Base-by-base conservation (phyloP, 139 green algal genomes). In the Nannochloris sp. region DNA sequence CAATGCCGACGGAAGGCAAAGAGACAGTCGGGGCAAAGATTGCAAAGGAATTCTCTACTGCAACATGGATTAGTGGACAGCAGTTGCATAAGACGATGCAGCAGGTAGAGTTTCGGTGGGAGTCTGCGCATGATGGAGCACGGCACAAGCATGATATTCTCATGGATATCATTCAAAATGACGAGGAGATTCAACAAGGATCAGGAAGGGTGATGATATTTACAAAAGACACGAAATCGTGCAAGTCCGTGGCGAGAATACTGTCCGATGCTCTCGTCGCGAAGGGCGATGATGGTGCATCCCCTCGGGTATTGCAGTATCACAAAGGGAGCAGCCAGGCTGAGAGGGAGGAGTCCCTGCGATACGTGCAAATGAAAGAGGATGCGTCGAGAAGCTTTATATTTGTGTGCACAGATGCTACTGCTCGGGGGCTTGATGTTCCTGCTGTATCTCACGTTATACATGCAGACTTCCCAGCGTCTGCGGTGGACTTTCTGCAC, bases 401-500 rank as follows among this genome's bases (percentile, higher is more conserved):
- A 10, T 73, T 98, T 78, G 91, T 98, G 46, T 91, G 87, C 72
- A 97, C 92, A 2, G 92, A 98, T 64, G 83, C 89, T 6, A 89
- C 91, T 20, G 82, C 92, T 2, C 69, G 92, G 1, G 92, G 92
- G 3, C 70, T 98, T 2, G 92, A 98, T 71, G 82, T 98, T 17
- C 81, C 77, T 8, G 62, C 73, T 26, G 76, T 95, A 26, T 82
- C 74, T 3, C 87, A 95, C 61, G 84, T 95, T 6, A 65, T 95
- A 13, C 87, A 95, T 79, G 88, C 87, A 6, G 85, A 96, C 63
- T 98, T 97, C 80, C 92, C 92, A 5, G 28, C 76, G 10, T 89
- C 79, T 29, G 88, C 92, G 3, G 81, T 97, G n/a, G 89, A 96
- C 68, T 98, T 95, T 36, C 53, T 98, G 56, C 92, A 98, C 64